Conservation (phyloP, 768 basidiomycete species). For the Auricularia sp. region DNA sequence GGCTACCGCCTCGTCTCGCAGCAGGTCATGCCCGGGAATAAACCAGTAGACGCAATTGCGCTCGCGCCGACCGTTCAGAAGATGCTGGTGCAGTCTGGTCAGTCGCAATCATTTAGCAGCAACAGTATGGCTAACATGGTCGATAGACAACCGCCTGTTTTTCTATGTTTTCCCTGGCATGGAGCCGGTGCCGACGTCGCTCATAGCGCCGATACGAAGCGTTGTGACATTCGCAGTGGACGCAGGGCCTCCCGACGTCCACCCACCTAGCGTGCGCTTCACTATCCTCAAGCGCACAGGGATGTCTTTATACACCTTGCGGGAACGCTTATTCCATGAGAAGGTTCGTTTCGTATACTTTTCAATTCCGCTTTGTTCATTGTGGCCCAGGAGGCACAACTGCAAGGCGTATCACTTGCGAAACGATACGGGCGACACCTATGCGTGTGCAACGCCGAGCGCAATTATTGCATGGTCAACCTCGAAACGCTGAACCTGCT, state of each 20-base stretch:
- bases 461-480: slow-evolving; percentile 69
- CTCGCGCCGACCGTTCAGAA: slow-evolving; percentile 67
- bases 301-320: slow-evolving; percentile 55
- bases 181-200: slow-evolving; percentile 48
- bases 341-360: slow-evolving; percentile 33
- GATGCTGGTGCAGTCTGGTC: slow-evolving; percentile 68
- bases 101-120: slow-evolving; percentile 8
- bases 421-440: slow-evolving; percentile 51
- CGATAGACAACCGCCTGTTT: slow-evolving; percentile 50
- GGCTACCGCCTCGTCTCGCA: slow-evolving; percentile 60
- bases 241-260: slow-evolving; percentile 27
- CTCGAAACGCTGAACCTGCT: slow-evolving; percentile 59
- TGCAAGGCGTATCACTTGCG: slow-evolving; percentile 26
- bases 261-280: slow-evolving; percentile 43
- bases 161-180: slow-evolving; percentile 76
- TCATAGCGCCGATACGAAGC: slow-evolving; percentile 70
- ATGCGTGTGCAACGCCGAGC: slow-evolving; percentile 62
- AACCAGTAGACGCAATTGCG: slow-evolving; percentile 71
- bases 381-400: neutral
- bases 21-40: slow-evolving; percentile 55
- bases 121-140: no score
- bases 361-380: neutral
- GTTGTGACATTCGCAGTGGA: slow-evolving; percentile 77
- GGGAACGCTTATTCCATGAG: slow-evolving; percentile 50
- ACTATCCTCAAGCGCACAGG: slow-evolving; percentile 59